These are phyloP conservation scores for Entomophthora muscae DNA, from an alignment of 371 early-diverging fungal genomes.

Conservation along the genomic window DNA sequence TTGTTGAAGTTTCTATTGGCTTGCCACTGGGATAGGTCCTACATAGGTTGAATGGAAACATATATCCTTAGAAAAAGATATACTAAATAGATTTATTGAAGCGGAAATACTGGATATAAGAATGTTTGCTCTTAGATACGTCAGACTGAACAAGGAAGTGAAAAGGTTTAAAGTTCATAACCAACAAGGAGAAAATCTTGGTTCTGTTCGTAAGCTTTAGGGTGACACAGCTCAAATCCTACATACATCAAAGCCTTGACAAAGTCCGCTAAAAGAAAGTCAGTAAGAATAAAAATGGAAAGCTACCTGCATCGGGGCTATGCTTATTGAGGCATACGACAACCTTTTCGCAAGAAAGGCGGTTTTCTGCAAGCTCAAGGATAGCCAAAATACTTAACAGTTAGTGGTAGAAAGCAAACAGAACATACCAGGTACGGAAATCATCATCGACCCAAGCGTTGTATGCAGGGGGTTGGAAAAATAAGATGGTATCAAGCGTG, in stretches of 20 bases:
- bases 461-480: background rate
- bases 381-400: background rate
- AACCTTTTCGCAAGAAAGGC: conserved; percentile 3
- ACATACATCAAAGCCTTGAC: conserved; percentile 5
- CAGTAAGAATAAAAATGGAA: background rate
- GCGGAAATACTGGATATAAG: background rate
- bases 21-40: no score
- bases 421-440: background rate
- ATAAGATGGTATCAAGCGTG: background rate
- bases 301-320: background rate
- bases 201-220: background rate
- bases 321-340: background rate
- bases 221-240: background rate
- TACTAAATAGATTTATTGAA: background rate
- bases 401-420: background rate
- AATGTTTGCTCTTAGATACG: background rate
- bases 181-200: conserved; percentile 2
- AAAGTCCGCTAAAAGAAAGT: background rate
- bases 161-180: conserved; percentile 8
- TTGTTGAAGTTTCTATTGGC: no score
- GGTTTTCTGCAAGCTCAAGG: conserved; percentile 2
- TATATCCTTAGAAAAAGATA: background rate
- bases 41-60: background rate
- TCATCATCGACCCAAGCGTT: conserved; percentile 4
- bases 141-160: background rate